Evolutionary conservation across 768 basidiomycete species (phyloP).

Genomic region (Fistulinella prunicolor): DNA sequence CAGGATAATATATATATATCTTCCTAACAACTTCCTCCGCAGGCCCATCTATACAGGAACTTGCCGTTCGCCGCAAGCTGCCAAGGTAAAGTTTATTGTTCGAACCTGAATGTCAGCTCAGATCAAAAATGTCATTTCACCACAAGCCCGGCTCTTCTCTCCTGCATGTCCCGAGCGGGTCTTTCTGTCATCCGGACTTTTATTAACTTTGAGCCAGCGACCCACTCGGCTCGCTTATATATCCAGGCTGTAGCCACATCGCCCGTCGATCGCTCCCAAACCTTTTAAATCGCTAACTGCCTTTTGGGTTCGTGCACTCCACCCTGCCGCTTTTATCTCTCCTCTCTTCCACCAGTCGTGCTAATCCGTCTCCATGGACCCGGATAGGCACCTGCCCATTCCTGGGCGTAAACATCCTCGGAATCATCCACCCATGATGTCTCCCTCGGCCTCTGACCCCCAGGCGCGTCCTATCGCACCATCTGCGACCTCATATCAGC

Average conservation of each 20-base stretch:
- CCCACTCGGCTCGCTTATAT: constrained; percentile 30
- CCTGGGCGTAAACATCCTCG: constrained; percentile 32
- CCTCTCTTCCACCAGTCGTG: constrained; percentile 7
- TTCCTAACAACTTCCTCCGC: constrained; percentile 21
- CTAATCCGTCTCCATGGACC: constrained; percentile 35
- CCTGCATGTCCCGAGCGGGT: constrained; percentile 27
- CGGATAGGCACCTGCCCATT: constrained; percentile 35
- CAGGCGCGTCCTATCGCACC: constrained; percentile 28
- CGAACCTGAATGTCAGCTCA: constrained; percentile 25
- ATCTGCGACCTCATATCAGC: constrained; percentile 23
- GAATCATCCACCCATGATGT: constrained; percentile 25
- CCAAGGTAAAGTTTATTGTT: constrained; percentile 31
- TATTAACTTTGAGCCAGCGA: constrained; percentile 27
- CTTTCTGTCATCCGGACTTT: constrained; percentile 27
- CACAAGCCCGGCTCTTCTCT: constrained; percentile 19
- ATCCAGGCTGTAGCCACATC: constrained; percentile 28
- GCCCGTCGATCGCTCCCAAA: constrained; percentile 18
- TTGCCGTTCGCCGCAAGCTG: constrained; percentile 25
- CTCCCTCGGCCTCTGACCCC: constrained; percentile 24
- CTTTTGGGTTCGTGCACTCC: constrained; percentile 22
- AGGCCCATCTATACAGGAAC: constrained; percentile 26
- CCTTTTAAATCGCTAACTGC: constrained; percentile 23
- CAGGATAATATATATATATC: constrained; percentile 10
- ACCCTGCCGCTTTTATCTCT: constrained; percentile 21
- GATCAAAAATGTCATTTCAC: constrained; percentile 26